A percentile compares a stretch with the other conserved stretches of the same genome.
These are phyloP conservation scores for Apiotrichum mycotoxinovorans DNA, from an alignment of 1,284 basidiomycete species.

Conservation along the genomic window DNA sequence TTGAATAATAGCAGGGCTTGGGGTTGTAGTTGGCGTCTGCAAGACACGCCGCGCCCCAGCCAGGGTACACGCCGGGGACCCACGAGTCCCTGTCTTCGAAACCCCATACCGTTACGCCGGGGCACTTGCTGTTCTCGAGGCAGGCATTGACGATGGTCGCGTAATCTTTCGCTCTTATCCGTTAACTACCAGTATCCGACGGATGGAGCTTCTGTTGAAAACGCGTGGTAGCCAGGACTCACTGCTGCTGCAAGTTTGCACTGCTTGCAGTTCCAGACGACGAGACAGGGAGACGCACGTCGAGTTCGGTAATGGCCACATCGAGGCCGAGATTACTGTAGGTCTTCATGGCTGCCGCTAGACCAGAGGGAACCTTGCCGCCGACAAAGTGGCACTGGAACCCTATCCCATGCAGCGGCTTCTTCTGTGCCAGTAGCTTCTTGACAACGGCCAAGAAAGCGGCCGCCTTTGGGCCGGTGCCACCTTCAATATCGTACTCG, in stretches of 20 bases:
- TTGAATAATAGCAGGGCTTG: too few relatives aligned
- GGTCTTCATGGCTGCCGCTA: slow-evolving; percentile 27
- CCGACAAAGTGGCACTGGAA: slow-evolving; percentile 40
- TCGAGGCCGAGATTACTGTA: slow-evolving; percentile 39
- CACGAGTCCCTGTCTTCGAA: slow-evolving; percentile 32
- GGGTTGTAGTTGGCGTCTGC: slow-evolving; percentile 27
- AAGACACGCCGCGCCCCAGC: slow-evolving; percentile 31
- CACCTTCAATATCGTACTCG: slow-evolving; percentile 40
- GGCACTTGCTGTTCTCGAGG: slow-evolving; percentile 30
- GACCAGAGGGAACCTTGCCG: slow-evolving; percentile 24
- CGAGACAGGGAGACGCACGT: slow-evolving; percentile 31
- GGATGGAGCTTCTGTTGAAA: too few relatives aligned
- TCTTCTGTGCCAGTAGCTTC: slow-evolving; percentile 22
- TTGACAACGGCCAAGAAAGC: slow-evolving; percentile 24
- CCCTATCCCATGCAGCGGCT: slow-evolving; percentile 34
- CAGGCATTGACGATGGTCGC: slow-evolving; percentile 28
- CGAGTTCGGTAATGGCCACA: slow-evolving; percentile 41
- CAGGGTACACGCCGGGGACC: slow-evolving; percentile 39
- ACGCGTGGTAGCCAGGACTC: too few relatives aligned
- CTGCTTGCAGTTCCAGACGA: not conserved
- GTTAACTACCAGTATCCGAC: not conserved
- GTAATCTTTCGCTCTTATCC: slow-evolving; percentile 29
- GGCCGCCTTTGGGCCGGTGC: slow-evolving; percentile 31
- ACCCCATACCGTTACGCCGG: slow-evolving; percentile 37
- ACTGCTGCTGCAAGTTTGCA: not conserved